Conservation (phyloP, 164 flowering plant genomes). For the grape (Vitis vinifera) region ASM3070453v1 NC_081820.1:19327501-19328000, state of each 20-base stretch:
- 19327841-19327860: conserved; percentile 87
- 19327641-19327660: conserved; percentile 47
- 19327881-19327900: conserved; percentile 48
- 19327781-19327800: conserved; percentile 64
- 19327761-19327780: conserved; percentile 85
- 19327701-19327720: conserved; percentile 82
- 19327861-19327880: conserved; percentile 98
- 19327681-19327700: conserved; percentile 59
- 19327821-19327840: conserved; percentile 90
- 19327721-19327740: conserved; percentile 93
- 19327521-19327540: conserved; percentile 67
- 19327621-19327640: conserved; percentile 52
- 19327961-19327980: conserved; percentile 46
- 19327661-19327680: conserved; percentile 63
- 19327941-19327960: conserved; percentile 86
- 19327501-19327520: conserved; percentile 74
- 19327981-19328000: conserved; percentile 72
- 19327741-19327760: conserved; percentile 69
- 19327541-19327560: conserved; percentile 57
- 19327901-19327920: conserved; percentile 65
- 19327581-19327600: conserved; percentile 83
- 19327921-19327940: conserved; percentile 38
- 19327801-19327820: conserved; percentile 81
- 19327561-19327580: conserved; percentile 91
- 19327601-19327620: conserved; percentile 56